Percentiles rank a stretch among this genome's conserved stretches.
phyloP scores from a whole-genome alignment of 129 eudicot species.

The Flaveria robusta region DNA sequence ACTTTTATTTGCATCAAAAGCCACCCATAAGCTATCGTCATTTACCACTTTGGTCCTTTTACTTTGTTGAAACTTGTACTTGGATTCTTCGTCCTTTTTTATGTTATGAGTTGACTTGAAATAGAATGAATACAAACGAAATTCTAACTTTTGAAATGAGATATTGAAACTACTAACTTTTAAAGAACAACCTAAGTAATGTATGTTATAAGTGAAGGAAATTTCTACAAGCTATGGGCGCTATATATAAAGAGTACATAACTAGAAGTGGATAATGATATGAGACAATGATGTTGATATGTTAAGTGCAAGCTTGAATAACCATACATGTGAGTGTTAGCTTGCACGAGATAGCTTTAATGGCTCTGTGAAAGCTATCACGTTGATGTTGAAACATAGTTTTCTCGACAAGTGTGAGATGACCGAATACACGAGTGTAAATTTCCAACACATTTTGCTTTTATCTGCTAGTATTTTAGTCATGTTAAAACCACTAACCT shows the following conservation, averaged over 20 bases:
- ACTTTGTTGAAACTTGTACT: constrained; percentile 14
- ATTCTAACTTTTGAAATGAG: no score
- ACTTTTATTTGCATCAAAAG: constrained; percentile 10
- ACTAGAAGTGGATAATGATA: not conserved
- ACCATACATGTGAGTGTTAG: not conserved
- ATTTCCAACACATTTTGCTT: not conserved
- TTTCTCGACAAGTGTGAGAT: no score
- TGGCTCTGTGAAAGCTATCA: not conserved
- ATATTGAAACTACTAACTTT: no score
- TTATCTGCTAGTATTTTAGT: not conserved
- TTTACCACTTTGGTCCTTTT: constrained; percentile 23
- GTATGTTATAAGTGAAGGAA: no score
- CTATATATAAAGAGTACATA: no score
- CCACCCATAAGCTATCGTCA: not conserved
- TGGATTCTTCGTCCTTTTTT: not conserved
- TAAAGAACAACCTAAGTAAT: no score
- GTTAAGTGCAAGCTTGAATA: not conserved
- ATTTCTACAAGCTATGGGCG: not conserved
- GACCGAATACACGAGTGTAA: not conserved
- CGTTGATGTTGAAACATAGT: no score
- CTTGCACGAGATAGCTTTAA: not conserved
- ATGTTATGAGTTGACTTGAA: not conserved
- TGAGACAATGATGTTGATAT: not conserved
- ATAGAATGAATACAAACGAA: not conserved
- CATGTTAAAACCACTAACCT: not conserved